Conservation (phyloP, 495 filamentous ascomycete species). For the Podospora tetraspora region DNA sequence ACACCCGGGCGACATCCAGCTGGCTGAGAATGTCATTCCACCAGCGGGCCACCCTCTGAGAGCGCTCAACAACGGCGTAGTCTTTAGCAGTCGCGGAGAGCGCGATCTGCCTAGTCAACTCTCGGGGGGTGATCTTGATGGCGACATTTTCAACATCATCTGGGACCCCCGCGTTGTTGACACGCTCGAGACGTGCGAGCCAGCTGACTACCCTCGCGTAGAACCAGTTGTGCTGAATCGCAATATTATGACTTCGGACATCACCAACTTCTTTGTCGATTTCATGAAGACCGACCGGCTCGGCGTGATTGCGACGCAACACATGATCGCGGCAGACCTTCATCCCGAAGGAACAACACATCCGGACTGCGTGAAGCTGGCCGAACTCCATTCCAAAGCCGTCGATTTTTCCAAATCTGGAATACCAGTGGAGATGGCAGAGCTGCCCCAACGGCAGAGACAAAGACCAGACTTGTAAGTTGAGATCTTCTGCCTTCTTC, state of each 20-base stretch:
- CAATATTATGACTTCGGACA: conserved; percentile 52
- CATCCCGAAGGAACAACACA: conserved; percentile 49
- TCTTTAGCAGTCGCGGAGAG: conserved; percentile 63
- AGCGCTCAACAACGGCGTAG: conserved; percentile 63
- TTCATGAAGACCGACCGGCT: conserved; percentile 76
- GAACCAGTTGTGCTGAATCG: conserved; percentile 51
- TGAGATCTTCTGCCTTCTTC: background rate
- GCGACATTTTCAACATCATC: conserved; percentile 72
- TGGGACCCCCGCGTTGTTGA: conserved; percentile 52
- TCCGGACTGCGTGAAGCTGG: conserved; percentile 55
- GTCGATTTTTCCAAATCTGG: conserved; percentile 85
- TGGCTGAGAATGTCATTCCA: conserved; percentile 45
- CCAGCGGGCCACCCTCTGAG: conserved; percentile 57
- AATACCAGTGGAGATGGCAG: conserved; percentile 50
- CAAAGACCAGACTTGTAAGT: conserved; percentile 43
- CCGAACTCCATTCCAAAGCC: conserved; percentile 66
- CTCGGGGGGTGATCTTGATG: conserved; percentile 78
- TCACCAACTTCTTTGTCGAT: conserved; percentile 69
- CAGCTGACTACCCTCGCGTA: conserved; percentile 64
- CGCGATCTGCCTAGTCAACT: conserved; percentile 73
- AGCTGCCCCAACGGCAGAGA: conserved; percentile 22
- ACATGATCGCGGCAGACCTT: conserved; percentile 65
- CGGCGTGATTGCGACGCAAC: conserved; percentile 61
- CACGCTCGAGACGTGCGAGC: conserved; percentile 29
- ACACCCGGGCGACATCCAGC: conserved; percentile 76